Evolutionary conservation across 2,329 filamentous ascomycete species (phyloP).

Genomic region (Fusarium illudens): DNA sequence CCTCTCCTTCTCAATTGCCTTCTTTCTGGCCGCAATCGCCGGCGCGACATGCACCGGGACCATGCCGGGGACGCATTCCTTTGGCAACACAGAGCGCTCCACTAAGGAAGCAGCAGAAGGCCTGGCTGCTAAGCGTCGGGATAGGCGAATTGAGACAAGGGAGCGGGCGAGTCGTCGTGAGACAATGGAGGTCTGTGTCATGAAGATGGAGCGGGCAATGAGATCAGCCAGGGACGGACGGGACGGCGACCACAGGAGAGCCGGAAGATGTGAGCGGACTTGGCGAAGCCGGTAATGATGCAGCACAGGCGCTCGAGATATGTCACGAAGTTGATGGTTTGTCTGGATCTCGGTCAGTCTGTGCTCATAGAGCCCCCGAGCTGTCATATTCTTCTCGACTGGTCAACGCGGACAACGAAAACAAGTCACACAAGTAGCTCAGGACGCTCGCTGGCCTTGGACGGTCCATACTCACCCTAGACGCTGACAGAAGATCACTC

Average conservation of each 20-base stretch:
- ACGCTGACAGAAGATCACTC: constrained; percentile 62
- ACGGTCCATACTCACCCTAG: constrained; percentile 57
- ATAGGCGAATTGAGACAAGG: constrained; percentile 71
- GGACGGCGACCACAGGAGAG: constrained; percentile 63
- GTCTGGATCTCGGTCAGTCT: constrained; percentile 54
- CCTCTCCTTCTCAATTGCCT: constrained; percentile 70
- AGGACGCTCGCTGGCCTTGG: constrained; percentile 3
- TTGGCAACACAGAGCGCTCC: constrained; percentile 69
- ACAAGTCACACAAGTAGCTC: background rate
- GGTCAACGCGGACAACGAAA: background rate
- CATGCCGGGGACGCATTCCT: constrained; percentile 66
- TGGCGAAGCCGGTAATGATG: constrained; percentile 69
- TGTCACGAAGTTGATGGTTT: constrained; percentile 67
- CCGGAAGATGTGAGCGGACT: constrained; percentile 62
- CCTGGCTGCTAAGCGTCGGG: constrained; percentile 66
- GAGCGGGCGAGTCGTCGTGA: constrained; percentile 70
- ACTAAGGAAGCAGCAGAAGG: constrained; percentile 69
- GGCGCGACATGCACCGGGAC: constrained; percentile 60
- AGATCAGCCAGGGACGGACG: constrained; percentile 70
- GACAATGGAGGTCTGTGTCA: constrained; percentile 71
- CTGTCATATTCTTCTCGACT: background rate
- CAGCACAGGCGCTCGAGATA: constrained; percentile 72
- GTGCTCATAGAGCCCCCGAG: constrained; percentile 1
- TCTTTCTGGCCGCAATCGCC: constrained; percentile 67
- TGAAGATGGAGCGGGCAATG: constrained; percentile 70